Percentiles rank a stretch among this genome's conserved stretches.
Evolutionary conservation across 148 eudicot genomes (phyloP).

Genomic region (Rhododendron simsii): DNA sequence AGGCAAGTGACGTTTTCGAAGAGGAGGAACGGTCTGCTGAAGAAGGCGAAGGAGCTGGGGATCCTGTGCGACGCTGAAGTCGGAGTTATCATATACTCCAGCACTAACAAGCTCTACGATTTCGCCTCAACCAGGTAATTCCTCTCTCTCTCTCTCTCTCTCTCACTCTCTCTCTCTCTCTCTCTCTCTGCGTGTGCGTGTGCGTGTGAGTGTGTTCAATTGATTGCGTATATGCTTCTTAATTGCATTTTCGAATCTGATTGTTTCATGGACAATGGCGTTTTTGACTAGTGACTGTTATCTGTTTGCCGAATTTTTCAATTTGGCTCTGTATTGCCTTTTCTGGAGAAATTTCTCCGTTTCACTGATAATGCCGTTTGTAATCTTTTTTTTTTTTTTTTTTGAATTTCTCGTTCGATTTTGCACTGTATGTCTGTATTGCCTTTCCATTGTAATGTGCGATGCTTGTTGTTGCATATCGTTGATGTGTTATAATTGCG

Average conservation of each 20-base stretch:
- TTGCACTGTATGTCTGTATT: neutral
- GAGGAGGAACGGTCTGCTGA: conserved; percentile 49
- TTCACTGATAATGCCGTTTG: neutral
- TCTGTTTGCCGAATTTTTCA: neutral
- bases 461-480: too few species aligned
- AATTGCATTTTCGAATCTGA: neutral
- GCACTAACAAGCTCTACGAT: conserved; percentile 55
- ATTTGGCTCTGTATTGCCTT: neutral
- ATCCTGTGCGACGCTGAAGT: conserved; percentile 65
- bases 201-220: neutral
- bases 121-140: conserved; percentile 46
- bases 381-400: neutral
- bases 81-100: conserved; percentile 56
- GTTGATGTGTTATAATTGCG: neutral
- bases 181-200: too few species aligned
- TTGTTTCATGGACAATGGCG: neutral
- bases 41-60: conserved; percentile 57
- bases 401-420: neutral
- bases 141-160: neutral
- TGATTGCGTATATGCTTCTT: neutral
- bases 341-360: neutral
- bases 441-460: neutral
- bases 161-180: neutral
- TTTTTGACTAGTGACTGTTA: neutral
- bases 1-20: conserved; percentile 67